Evolutionary conservation across 2,329 filamentous ascomycete species (phyloP), one percentile per base, ranked within the genome.

Genomic region (Peltaster fructicola): DNA sequence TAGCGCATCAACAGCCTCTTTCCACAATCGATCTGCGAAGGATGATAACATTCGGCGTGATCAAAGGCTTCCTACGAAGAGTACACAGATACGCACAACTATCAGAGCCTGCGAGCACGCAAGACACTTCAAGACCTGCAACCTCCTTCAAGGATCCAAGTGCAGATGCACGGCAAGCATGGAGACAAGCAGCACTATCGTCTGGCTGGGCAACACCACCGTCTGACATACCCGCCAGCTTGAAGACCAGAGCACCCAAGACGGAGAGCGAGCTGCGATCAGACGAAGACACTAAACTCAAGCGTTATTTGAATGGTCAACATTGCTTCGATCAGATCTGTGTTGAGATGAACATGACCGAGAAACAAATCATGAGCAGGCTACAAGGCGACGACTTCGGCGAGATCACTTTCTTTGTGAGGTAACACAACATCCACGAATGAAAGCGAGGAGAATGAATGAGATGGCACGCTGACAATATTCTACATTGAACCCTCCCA

Each of bases 31-130:
- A 98, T 48, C 70, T 93, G 27, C 70, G 88, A 8, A 73, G 88
- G 14, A 73, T 98, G 34, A 80, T 95, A 34, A 90, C 91, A 30
- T 98, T 95, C 43, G 88, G 85, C 29, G 67, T 93, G 30, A 91
- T 95, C 49, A 95, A 95, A 53, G 84, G 85, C 9, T 78, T 90
- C 38, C 55, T 98, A 13, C 93, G 93, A 51, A 70, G 88, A 16
- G 74, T 93, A 19, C 81, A 95, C 54, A 90, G 88, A 48, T 90
- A 90, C 46, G 77, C 81, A 14, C n/a, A n/a, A n/a, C n/a, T n/a
- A n/a, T n/a, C n/a, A n/a, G n/a, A n/a, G n/a, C 68, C 90, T 27
- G 68, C 65, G 7, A 21, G 37, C 15, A 30, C 31, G 14, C 23
- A 27, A 2, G 32, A 31, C 13, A 24, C 35, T 12, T 13, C 30